These are phyloP conservation scores for Priceomyces medius DNA, from an alignment of 805 yeast species.

Conservation along the genomic window DNA sequence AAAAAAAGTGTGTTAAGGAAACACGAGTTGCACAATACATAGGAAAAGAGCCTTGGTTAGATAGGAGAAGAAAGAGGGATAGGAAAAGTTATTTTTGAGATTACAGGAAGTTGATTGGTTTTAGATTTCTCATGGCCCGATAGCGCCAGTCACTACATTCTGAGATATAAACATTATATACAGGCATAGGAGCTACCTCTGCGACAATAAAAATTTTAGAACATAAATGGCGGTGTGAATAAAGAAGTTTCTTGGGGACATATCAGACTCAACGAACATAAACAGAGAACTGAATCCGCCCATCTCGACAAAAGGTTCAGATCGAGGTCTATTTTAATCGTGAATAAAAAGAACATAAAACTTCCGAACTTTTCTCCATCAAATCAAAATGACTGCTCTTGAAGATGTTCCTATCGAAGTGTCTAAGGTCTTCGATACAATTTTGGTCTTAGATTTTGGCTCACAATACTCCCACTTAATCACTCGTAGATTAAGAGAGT, in stretches of 20 bases:
- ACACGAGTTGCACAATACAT: too few relatives aligned
- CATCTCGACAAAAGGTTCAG: slow-evolving; percentile 1
- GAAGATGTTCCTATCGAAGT: slow-evolving; percentile 58
- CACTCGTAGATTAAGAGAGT: slow-evolving; percentile 96
- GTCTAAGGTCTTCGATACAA: slow-evolving; percentile 90
- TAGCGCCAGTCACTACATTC: too few relatives aligned
- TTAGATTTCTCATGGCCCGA: too few relatives aligned
- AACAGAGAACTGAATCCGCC: background rate
- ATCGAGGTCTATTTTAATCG: slow-evolving; percentile 9
- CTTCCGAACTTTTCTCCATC: too few relatives aligned
- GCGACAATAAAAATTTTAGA: background rate
- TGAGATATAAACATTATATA: too few relatives aligned
- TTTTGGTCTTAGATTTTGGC: slow-evolving; percentile 95
- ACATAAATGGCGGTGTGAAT: background rate
- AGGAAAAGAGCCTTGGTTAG: too few relatives aligned
- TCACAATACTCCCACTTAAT: slow-evolving; percentile 97
- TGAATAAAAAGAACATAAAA: too few relatives aligned
- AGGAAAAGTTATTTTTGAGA: too few relatives aligned
- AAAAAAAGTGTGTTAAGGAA: too few relatives aligned
- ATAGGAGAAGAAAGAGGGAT: too few relatives aligned
- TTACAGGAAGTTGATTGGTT: too few relatives aligned
- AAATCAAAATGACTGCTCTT: slow-evolving; percentile 5
- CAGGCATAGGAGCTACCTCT: too few relatives aligned
- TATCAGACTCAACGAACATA: background rate
- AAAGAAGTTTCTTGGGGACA: background rate